These are phyloP conservation scores for Fusarium sp. DNA, from an alignment of 2,329 filamentous ascomycete genomes.

Conservation along the genomic window DNA sequence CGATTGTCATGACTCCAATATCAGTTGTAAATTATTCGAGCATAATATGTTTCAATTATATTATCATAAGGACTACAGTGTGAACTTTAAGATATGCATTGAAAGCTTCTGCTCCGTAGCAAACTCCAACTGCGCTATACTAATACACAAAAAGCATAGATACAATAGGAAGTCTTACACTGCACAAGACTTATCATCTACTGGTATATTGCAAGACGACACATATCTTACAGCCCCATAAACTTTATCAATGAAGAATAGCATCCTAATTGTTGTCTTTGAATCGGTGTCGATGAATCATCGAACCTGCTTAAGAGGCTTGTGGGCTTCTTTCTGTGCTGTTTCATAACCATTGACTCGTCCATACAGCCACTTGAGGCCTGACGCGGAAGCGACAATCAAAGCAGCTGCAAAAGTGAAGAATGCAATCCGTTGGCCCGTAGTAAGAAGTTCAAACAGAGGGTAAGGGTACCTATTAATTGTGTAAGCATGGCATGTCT, in stretches of 20 bases:
- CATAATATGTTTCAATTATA: background rate
- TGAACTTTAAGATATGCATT: background rate
- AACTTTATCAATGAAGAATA: background rate
- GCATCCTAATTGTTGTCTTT: background rate
- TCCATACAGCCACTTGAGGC: constrained; percentile 77
- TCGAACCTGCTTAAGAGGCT: constrained; percentile 50
- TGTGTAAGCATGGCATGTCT: constrained; percentile 14
- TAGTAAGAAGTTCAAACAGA: constrained; percentile 77
- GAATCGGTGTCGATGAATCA: constrained; percentile 14
- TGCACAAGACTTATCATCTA: background rate
- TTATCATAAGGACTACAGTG: background rate
- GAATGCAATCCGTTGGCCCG: constrained; percentile 72
- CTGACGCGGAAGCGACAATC: constrained; percentile 77
- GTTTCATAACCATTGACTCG: constrained; percentile 69
- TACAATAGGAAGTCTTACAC: background rate
- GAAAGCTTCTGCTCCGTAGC: background rate
- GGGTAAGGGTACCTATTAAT: constrained; percentile 82
- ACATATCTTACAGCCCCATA: background rate
- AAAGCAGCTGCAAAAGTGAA: constrained; percentile 76
- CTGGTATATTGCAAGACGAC: background rate
- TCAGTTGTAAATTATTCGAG: background rate
- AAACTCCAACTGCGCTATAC: background rate
- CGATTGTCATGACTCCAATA: background rate
- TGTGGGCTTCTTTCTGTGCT: constrained; percentile 48
- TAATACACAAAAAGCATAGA: background rate